Base-by-base conservation (phyloP, 1,139 yeast genomes). In the Yarrowia galli region DNA sequence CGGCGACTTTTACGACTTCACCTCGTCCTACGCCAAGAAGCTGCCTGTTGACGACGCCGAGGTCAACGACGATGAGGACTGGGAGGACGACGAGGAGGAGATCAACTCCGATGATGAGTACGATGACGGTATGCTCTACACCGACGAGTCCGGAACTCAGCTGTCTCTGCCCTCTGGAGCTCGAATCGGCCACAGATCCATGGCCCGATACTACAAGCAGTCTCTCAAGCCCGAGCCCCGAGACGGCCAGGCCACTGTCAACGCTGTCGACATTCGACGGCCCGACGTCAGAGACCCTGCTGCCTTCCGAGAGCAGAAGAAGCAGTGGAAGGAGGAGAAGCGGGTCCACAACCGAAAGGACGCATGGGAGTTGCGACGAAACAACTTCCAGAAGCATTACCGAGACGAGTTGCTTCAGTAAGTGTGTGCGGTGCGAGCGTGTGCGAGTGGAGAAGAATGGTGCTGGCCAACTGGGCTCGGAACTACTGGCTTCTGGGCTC, bases 231-330 rank as follows among this genome's bases (percentile, higher is more conserved):
- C 97, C 1, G 93, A 90, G 70, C 80, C 84, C 69, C 83, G 89
- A 40, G 97, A 92, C 76, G 98, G 97, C 63, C 97, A 92, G 80
- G 96, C 97, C 72, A 95, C 98, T 0, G 89, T 95, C 36, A 84
- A 91, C 75, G 97, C 98, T 42, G 98, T 97, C 2, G 98, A 93
- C 76, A 86, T 93, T 2, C 86, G 97, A 79, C 89, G 87, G 69
- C 85, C 65, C 78, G 81, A 72, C 85, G 85, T 75, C 84, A 85
- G 77, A 78, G 69, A 74, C n/a, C 72, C 74, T n/a, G 78, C 77
- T 54, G 75, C 78, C 23, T 78, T 77, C 43, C 85, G 84, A 69
- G 80, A 82, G 49, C 87, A 87, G 79, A 91, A 91, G 84, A 84
- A 91, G 75, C 86, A 84, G 10, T 92, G 97, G 98, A 84, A 82